Evolutionary conservation across 371 early-diverging fungal genomes (phyloP).

Genomic region (Circinella minor): DNA sequence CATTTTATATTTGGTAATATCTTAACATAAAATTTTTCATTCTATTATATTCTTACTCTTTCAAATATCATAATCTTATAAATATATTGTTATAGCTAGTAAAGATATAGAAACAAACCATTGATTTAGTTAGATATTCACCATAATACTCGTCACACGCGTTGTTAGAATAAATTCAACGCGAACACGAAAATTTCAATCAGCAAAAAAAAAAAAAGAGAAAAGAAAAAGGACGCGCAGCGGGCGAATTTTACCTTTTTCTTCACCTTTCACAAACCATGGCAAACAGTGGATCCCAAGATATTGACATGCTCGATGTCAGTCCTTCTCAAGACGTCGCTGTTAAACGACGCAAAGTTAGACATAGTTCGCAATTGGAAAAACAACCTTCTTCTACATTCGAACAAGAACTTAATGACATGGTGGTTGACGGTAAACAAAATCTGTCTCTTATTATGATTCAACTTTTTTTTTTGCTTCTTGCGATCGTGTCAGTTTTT

Average conservation of each 20-base stretch:
- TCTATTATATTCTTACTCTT: no score
- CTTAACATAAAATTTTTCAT: no score
- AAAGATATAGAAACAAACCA: no score
- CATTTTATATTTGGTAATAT: no score
- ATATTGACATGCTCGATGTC: conserved; percentile 15
- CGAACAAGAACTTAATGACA: conserved; percentile 20
- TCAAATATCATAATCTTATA: no score
- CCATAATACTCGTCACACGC: no score
- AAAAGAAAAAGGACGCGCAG: neutral
- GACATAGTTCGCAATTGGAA: conserved; percentile 2
- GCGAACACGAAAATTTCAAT: neutral
- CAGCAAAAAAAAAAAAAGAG: neutral
- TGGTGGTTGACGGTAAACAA: conserved; percentile 10
- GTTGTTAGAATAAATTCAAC: neutral
- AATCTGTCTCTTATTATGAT: neutral
- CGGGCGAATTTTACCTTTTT: neutral
- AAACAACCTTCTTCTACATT: conserved; percentile 15
- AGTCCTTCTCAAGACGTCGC: conserved; percentile 11
- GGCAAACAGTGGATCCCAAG: neutral
- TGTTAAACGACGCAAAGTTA: conserved; percentile 10
- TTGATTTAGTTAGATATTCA: no score
- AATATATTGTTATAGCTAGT: no score
- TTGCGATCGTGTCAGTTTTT: no score
- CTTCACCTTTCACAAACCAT: conserved; percentile 3
- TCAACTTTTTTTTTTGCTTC: neutral